Evolutionary conservation across 2,329 filamentous ascomycete species (phyloP), one percentile per base, ranked within the genome.

Genomic region (Phyllosticta capitalensis): DNA sequence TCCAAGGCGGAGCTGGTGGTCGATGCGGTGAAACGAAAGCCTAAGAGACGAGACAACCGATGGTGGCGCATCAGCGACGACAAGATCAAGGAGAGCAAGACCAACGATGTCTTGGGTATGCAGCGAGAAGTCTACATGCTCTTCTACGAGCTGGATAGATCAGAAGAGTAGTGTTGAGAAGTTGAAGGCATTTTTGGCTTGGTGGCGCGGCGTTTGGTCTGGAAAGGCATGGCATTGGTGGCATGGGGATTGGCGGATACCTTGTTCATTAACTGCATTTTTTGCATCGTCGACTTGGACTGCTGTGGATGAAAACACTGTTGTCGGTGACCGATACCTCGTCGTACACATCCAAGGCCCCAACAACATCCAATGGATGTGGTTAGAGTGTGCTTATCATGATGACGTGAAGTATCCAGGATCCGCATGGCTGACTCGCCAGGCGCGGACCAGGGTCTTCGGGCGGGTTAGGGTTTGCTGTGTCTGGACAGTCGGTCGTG

Each of bases 1-100:
- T 70, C 71, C 30, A 72, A 70, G 24, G 66, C 69, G 1, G 64
- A 70, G 2, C 68, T 68, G 0, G 79, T 85, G 7, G 80, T 81
- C 0, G 81, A 72, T 5, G 52, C 45, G 21, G 45, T 63, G 28
- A 58, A 78, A 63, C 85, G 83, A 65, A 83, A 81, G 62, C 62
- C 66, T n/a, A 83, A 81, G 65, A 85, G 83, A 68, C 74, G 77
- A 12, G 82, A 81, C 52, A 87, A 95, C 68, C 85, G 88, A 49
- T 99, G 94, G 94, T 99, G 94, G 94, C 85, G 94, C 38, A 95
- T 99, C 65, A 96, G 92, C 64, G 94, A 99, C 71, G 94, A 99
- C 65, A 96, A 95, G 74, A 84, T 97, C 67, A 94, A 92, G 70
- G 92, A 97, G 74, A 88, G 90, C 65, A 96, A 92, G 78, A 97